Evolutionary conservation across 176 grass and related monocot genomes (phyloP).

Genomic region (Oryza rufipogon): DNA sequence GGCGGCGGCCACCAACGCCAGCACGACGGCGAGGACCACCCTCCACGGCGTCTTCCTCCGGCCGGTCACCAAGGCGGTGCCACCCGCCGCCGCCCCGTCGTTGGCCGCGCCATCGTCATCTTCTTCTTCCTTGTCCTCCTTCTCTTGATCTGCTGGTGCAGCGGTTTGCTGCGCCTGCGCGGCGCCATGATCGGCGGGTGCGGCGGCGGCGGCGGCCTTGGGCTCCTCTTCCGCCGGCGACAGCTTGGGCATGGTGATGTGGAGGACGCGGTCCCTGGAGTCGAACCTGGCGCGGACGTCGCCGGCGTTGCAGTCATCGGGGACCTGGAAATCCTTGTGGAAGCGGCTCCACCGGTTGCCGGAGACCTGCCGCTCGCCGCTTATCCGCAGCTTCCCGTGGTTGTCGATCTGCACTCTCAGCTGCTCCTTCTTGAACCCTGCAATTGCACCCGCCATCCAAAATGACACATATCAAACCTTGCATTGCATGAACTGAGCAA

Average conservation of each 20-base stretch:
- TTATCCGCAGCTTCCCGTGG: slow-evolving; percentile 17
- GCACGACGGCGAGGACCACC: slow-evolving; percentile 12
- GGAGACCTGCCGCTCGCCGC: slow-evolving; percentile 33
- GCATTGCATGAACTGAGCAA: not conserved
- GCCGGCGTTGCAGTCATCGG: slow-evolving; percentile 31
- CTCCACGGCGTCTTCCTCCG: slow-evolving; percentile 20
- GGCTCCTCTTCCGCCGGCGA: not conserved
- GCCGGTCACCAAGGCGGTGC: not conserved
- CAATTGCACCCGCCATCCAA: too few species aligned
- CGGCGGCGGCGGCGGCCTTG: not conserved
- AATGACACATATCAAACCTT: not conserved
- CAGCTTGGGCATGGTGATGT: slow-evolving; percentile 44
- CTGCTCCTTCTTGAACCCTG: slow-evolving; percentile 57
- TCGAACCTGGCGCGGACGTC: slow-evolving; percentile 37
- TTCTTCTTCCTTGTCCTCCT: not conserved
- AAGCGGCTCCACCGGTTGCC: slow-evolving; percentile 46
- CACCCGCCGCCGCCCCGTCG: too few species aligned
- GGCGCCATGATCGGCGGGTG: too few species aligned
- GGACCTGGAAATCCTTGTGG: slow-evolving; percentile 38
- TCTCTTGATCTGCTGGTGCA: not conserved
- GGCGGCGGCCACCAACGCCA: slow-evolving; percentile 29
- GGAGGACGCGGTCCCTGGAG: slow-evolving; percentile 29
- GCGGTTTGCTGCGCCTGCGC: not conserved
- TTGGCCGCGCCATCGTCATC: not conserved
- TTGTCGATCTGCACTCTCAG: slow-evolving; percentile 46